Base-by-base conservation (phyloP, 1,139 yeast genomes). In the Arxiozyma slooffiae region DNA sequence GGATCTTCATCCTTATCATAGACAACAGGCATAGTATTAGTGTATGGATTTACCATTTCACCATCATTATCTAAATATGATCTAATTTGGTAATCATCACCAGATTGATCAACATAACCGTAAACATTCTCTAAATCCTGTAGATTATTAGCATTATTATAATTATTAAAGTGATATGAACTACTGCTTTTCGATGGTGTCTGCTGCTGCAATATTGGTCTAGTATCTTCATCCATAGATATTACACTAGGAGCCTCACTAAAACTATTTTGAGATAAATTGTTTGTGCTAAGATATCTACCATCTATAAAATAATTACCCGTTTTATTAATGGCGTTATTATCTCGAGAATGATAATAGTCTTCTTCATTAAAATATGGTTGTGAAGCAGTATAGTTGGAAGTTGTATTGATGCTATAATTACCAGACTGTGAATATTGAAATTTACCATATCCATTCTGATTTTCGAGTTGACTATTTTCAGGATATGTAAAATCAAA, bases 1-100 rank as follows among this genome's bases (percentile, higher is more conserved):
- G 45, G 40, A n/a, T 40, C 45, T 2, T 53, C 53, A 20, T 50
- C 52, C n/a, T 41, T 48, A 16, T 46, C 51, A 24, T 56, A 51
- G 1, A 17, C 26, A 8, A 36, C 40, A 14, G 40, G 38, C 16
- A 36, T 14, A 9, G 38, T 23, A n/a, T 47, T 34, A 11, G 43
- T 49, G 48, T 64, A 67, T 7, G 70, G 69, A 52, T 67, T 64
- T 4, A 63, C 62, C 67, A 66, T 62, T 30, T 65, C 66, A 42
- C 68, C 69, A 44, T 64, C 57, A 48, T 58, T 63, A 44, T 60
- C 65, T 39, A 66, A 45, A 50, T 62, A 66, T 14, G 70, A 61
- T 48, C 62, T 63, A 41, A 67, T 63, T 50, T 62, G 65, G 47
- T 67, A 67, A 41, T 67, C 68, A 49, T 66, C 68, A 37, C 70